phyloP scores from a whole-genome alignment of 2,329 filamentous ascomycete genomes.

The Diaporthe capsici region DNA sequence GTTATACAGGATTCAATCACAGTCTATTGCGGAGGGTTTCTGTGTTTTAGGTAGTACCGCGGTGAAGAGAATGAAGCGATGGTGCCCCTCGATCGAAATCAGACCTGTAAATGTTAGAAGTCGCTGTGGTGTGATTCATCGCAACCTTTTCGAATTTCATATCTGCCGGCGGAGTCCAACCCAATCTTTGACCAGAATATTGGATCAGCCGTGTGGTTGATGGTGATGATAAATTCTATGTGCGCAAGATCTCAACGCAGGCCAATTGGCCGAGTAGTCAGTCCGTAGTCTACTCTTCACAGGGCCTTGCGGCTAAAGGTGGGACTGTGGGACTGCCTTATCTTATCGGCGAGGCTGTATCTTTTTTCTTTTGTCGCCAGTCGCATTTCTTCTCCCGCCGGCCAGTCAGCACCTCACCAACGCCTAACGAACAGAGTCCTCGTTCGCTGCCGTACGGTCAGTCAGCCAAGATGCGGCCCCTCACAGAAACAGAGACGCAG shows the following conservation, averaged over 20 bases:
- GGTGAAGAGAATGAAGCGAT: constrained; percentile 39
- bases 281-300: background rate
- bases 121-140: background rate
- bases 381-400: background rate
- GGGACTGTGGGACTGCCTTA: constrained; percentile 30
- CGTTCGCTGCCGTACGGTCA: constrained; percentile 2
- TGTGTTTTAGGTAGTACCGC: constrained; percentile 36
- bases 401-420: background rate
- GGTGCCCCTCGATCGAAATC: constrained; percentile 12
- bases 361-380: constrained; percentile 25
- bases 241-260: background rate
- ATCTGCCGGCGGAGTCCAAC: background rate
- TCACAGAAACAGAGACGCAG: constrained; percentile 84
- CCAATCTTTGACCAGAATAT: background rate
- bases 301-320: constrained; percentile 17
- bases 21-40: constrained; percentile 35
- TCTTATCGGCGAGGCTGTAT: constrained; percentile 37
- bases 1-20: constrained; percentile 31
- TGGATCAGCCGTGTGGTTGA: too few species aligned
- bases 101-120: constrained; percentile 41
- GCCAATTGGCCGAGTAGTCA: background rate
- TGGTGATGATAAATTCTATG: background rate
- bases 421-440: constrained; percentile 1
- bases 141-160: background rate
- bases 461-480: constrained; percentile 76